phyloP scores from a whole-genome alignment of 805 yeast species.

The Ogataea pignaliae region DNA sequence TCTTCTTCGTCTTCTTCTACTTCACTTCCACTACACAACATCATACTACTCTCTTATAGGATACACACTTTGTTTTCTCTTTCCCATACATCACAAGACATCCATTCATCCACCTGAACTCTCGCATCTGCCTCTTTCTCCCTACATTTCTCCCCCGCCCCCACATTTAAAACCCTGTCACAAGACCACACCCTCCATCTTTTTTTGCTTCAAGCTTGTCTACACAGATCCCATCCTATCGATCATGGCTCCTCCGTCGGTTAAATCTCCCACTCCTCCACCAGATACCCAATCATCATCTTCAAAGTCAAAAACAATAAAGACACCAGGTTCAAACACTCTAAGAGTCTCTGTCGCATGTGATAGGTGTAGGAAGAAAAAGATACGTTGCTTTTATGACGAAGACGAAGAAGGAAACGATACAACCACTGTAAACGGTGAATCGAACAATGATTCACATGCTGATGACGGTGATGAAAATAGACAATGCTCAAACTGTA shows the following conservation, averaged over 20 bases:
- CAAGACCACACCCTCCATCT: background rate
- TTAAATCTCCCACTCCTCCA: background rate
- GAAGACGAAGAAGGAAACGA: slow-evolving; percentile 17
- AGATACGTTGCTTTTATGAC: slow-evolving; percentile 54
- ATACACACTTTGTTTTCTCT: no score
- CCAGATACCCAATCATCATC: slow-evolving; percentile 2
- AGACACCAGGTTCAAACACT: slow-evolving; percentile 60
- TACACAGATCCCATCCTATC: background rate
- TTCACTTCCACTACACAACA: no score
- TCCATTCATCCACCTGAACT: no score
- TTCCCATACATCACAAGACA: no score
- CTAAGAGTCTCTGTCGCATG: slow-evolving; percentile 87
- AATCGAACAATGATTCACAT: background rate
- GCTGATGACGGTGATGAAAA: slow-evolving; percentile 50
- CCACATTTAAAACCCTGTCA: no score
- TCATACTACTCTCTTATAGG: no score
- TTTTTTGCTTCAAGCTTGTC: background rate
- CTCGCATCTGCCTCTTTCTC: no score
- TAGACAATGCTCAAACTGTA: slow-evolving; percentile 75
- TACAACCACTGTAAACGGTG: background rate
- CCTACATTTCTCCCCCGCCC: no score
- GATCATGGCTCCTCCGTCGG: no score
- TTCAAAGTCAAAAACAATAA: slow-evolving; percentile 45
- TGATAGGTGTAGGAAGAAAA: slow-evolving; percentile 81
- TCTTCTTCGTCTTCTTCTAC: no score